These are phyloP conservation scores for Leccinum pallidistipes DNA, from an alignment of 1,284 basidiomycete species.

Conservation along the genomic window DNA sequence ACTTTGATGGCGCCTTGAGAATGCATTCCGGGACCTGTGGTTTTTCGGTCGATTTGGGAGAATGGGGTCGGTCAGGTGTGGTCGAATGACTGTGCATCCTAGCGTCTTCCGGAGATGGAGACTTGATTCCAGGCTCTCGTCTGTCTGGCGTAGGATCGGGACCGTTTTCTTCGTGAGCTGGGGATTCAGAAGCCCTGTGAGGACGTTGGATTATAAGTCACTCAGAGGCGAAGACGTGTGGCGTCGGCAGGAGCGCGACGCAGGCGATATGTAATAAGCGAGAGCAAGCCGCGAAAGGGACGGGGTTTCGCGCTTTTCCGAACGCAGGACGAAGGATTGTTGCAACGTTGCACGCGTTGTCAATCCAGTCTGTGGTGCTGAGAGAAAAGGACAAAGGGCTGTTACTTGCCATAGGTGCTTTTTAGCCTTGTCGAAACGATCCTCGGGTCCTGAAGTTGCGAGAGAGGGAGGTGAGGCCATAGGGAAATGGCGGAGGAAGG, in stretches of 20 bases:
- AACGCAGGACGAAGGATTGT: slow-evolving; percentile 12
- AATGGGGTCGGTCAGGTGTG: slow-evolving; percentile 20
- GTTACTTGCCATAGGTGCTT: slow-evolving; percentile 36
- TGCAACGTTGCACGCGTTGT: slow-evolving; percentile 14
- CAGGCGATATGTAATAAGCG: slow-evolving; percentile 21
- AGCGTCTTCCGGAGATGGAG: slow-evolving; percentile 22
- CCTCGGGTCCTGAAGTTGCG: slow-evolving; percentile 24
- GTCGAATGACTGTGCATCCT: slow-evolving; percentile 21
- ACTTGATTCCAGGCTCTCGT: slow-evolving; percentile 17
- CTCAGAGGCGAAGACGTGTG: slow-evolving; percentile 27
- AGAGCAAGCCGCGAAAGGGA: slow-evolving; percentile 14
- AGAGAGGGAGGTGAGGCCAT: slow-evolving; percentile 31
- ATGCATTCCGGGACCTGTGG: slow-evolving; percentile 23
- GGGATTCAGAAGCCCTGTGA: slow-evolving; percentile 34
- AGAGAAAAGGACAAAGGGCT: slow-evolving; percentile 8
- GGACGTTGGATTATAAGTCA: slow-evolving; percentile 21
- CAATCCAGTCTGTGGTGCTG: slow-evolving; percentile 1
- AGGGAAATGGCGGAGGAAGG: slow-evolving; percentile 24
- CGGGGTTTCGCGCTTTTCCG: slow-evolving; percentile 19
- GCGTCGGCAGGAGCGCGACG: slow-evolving; percentile 31
- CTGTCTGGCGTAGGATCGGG: slow-evolving; percentile 16
- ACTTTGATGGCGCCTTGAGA: slow-evolving; percentile 29
- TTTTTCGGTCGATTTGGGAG: slow-evolving; percentile 22
- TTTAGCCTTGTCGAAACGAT: slow-evolving; percentile 38
- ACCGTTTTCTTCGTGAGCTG: slow-evolving; percentile 23